Percentiles rank a stretch among this genome's conserved stretches.
These are phyloP conservation scores for Komagataea norvegica DNA, from an alignment of 1,139 yeast genomes.

Conservation along the genomic window DNA sequence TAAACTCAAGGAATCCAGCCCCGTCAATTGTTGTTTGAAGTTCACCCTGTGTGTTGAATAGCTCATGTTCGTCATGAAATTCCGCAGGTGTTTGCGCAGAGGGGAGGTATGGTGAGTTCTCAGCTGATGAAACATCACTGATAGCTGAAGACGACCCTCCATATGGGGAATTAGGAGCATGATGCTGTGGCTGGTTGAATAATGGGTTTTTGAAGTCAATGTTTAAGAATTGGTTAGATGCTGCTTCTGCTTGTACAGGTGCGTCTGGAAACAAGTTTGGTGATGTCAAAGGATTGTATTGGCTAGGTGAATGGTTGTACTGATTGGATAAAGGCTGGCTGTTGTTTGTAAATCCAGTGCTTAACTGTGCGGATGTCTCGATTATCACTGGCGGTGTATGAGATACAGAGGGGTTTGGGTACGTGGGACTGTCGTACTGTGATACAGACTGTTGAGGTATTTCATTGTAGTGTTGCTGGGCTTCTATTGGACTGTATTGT, in stretches of 20 bases:
- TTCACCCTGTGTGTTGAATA: conserved; percentile 1
- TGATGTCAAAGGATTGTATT: not conserved
- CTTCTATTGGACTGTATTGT: not conserved
- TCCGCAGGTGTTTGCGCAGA: conserved; percentile 19
- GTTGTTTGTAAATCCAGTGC: not conserved
- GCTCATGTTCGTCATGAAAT: conserved; percentile 15
- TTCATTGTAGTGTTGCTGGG: no score
- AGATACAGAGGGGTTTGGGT: not conserved
- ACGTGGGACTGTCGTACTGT: not conserved
- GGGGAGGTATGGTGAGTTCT: conserved; percentile 20
- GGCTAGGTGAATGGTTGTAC: not conserved
- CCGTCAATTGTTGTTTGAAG: conserved; percentile 4
- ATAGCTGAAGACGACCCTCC: conserved; percentile 9
- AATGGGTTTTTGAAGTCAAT: conserved; percentile 9
- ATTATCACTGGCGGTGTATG: not conserved
- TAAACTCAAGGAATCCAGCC: conserved; percentile 11
- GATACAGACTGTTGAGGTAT: not conserved
- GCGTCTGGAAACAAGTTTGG: conserved; percentile 1
- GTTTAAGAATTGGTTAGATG: conserved; percentile 7
- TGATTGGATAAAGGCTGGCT: not conserved
- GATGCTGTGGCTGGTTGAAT: conserved; percentile 14
- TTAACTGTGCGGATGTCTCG: conserved; percentile 1
- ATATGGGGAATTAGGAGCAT: conserved; percentile 8
- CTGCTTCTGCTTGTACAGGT: conserved; percentile 1
- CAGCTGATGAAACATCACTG: conserved; percentile 19